Evolutionary conservation across 225 moss, liverwort and hornwort species (phyloP), one percentile per base, ranked within the genome.

Genomic region (Physcomitrium patens): DNA sequence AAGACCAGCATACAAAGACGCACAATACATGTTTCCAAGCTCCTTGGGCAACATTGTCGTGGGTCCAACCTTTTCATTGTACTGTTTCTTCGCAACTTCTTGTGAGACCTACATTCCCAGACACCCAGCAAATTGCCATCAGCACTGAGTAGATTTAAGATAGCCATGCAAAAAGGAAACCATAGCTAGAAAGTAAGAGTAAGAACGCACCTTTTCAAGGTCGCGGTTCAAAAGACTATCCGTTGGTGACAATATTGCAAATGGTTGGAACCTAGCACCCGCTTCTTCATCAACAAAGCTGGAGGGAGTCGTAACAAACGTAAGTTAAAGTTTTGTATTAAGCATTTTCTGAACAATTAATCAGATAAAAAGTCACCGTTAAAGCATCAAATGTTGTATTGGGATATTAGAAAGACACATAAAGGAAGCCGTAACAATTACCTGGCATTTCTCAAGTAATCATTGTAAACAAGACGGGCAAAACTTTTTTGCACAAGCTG

Each of bases 401-500:
- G 2, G 67, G 42, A 31, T 5, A 69, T 57, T 12, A 23, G 23
- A 52, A n/a, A 59, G 31, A 15, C 8, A 20, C 43, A 67, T 10
- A 70, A 46, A 51, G 15, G 43, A 70, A 15, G 27, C 60, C 46
- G 8, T 22, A 63, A 14, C 46, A 63, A 67, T 16, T 82, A 89
- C 94, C 94, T 92, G 73, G 89, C 71, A 75, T 83, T 88, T 49
- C 83, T 84, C 12, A 79, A 76, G 60, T 79, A 99, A 70, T 99
- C 97, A 60, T 92, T 89, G 79, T 95, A 99, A 23, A 99, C 79
- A 0, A 99, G 89, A 50, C 97, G 93, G 11, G 89, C 90, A 78
- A 83, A 95, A 67, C 95, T 94, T 68, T 99, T 99, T 75, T 99
- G 97, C 60, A 99, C 95, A 62, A 99, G 91, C 95, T 94, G 90